Percentiles rank a stretch among this genome's conserved stretches.
These are phyloP conservation scores for Perkinsus chesapeaki DNA, from an alignment of 169 alveolate genomes.

Conservation along the genomic window DNA sequence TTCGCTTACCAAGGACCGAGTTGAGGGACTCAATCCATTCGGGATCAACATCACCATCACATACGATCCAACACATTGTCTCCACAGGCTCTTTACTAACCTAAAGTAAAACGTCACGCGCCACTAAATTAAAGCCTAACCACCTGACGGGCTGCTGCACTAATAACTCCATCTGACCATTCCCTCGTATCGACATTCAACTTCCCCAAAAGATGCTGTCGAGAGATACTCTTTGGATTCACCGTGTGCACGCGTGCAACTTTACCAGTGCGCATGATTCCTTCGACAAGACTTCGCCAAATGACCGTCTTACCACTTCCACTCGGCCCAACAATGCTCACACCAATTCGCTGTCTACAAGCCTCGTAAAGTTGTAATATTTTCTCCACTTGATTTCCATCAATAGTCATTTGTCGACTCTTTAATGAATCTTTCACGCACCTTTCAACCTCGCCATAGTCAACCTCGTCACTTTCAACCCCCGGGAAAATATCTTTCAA, in stretches of 20 bases:
- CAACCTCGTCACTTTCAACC: constrained; percentile 68
- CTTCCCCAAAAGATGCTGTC: constrained; percentile 77
- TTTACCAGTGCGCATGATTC: constrained; percentile 43
- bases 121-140: constrained; percentile 32
- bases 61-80: constrained; percentile 78
- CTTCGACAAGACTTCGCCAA: constrained; percentile 66
- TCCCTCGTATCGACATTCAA: constrained; percentile 87
- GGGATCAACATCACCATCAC: constrained; percentile 94
- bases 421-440: constrained; percentile 63
- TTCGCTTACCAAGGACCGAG: constrained; percentile 49
- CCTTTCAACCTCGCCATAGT: constrained; percentile 66
- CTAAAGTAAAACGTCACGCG: constrained; percentile 16
- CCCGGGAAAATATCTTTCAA: constrained; percentile 79
- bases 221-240: constrained; percentile 86
- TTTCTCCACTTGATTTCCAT: constrained; percentile 68
- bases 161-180: constrained; percentile 83
- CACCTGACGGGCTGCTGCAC: constrained; percentile 77
- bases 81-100: constrained; percentile 46
- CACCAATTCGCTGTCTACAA: constrained; percentile 87
- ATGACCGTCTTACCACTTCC: constrained; percentile 88
- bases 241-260: constrained; percentile 44
- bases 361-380: constrained; percentile 85
- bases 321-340: constrained; percentile 85
- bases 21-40: constrained; percentile 92
- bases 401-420: constrained; percentile 54